These are phyloP conservation scores for Venustampulla echinocandica DNA, from an alignment of 495 filamentous ascomycete genomes.

Conservation along the genomic window DNA sequence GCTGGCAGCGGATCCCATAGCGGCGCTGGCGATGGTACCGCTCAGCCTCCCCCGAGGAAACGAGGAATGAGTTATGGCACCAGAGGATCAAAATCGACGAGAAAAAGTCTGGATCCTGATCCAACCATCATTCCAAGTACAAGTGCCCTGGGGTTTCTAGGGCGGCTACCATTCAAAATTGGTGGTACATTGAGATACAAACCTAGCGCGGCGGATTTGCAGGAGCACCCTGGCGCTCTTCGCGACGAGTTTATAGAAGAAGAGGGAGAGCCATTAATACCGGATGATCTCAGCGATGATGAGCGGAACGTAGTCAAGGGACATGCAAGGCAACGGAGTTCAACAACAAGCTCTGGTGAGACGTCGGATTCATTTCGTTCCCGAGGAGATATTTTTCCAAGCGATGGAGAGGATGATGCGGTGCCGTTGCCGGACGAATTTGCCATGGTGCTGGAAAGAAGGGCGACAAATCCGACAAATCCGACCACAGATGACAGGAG, in stretches of 20 bases:
- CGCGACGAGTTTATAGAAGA: slow-evolving; percentile 27
- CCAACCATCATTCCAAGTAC: slow-evolving; percentile 87
- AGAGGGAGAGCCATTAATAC: slow-evolving; percentile 61
- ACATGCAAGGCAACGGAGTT: slow-evolving; percentile 58
- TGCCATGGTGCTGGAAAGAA: slow-evolving; percentile 62
- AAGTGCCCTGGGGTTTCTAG: slow-evolving; percentile 76
- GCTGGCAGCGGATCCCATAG: slow-evolving; percentile 58
- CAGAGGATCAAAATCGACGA: slow-evolving; percentile 40
- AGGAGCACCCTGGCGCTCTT: slow-evolving; percentile 65
- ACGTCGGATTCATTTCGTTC: slow-evolving; percentile 87
- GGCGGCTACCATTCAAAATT: slow-evolving; percentile 75
- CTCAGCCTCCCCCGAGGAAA: slow-evolving; percentile 62
- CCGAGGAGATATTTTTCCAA: slow-evolving; percentile 88
- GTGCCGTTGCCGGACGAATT: slow-evolving; percentile 92
- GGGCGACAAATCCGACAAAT: slow-evolving; percentile 51
- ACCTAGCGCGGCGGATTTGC: slow-evolving; percentile 82
- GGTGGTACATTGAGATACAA: slow-evolving; percentile 79
- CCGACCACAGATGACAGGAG: slow-evolving; percentile 58
- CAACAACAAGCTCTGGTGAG: slow-evolving; percentile 68
- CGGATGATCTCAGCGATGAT: slow-evolving; percentile 41
- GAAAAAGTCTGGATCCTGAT: slow-evolving; percentile 64
- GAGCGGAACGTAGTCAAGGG: slow-evolving; percentile 16
- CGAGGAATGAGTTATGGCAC: slow-evolving; percentile 86
- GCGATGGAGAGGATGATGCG: slow-evolving; percentile 87
- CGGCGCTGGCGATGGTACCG: slow-evolving; percentile 34